A percentile compares a stretch with the other conserved stretches of the same genome.
phyloP scores from a whole-genome alignment of 129 eudicot genomes.

The Chrysanthemum makinoi region DNA sequence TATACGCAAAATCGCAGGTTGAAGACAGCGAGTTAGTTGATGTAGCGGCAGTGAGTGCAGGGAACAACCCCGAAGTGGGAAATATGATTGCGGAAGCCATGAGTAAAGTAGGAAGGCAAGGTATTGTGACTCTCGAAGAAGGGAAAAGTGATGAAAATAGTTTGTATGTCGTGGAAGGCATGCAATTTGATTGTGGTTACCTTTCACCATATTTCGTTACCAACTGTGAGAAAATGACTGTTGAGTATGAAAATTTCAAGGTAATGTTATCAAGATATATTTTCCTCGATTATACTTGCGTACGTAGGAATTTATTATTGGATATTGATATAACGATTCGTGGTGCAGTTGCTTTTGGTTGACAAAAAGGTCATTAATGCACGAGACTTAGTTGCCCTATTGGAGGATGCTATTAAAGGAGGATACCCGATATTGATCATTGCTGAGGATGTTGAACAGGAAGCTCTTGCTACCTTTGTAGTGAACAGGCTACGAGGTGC shows the following conservation, averaged over 20 bases:
- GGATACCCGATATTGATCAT: conserved; percentile 47
- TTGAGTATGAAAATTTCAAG: conserved; percentile 61
- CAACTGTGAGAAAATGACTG: conserved; percentile 51
- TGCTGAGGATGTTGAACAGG: conserved; percentile 65
- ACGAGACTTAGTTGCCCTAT: conserved; percentile 44
- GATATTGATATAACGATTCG: neutral
- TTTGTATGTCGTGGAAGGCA: conserved; percentile 51
- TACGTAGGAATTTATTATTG: neutral
- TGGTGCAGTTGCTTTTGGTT: conserved; percentile 41
- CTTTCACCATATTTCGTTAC: conserved; percentile 58
- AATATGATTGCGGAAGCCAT: conserved; percentile 71
- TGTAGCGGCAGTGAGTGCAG: conserved; percentile 70
- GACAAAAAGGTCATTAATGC: conserved; percentile 55
- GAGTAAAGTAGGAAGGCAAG: conserved; percentile 56
- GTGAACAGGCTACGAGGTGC: conserved; percentile 59
- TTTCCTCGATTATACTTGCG: neutral
- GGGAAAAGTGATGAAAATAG: conserved; percentile 42
- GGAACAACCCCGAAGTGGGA: conserved; percentile 59
- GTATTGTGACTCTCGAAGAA: conserved; percentile 67
- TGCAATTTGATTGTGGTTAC: conserved; percentile 56
- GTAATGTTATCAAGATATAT: conserved; percentile 16
- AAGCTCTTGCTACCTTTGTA: conserved; percentile 67
- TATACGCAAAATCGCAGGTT: conserved; percentile 29
- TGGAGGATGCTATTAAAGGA: conserved; percentile 28
- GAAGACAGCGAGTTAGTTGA: conserved; percentile 62